Percentiles rank a stretch among this genome's conserved stretches.
These are phyloP conservation scores for Penicillium parvum DNA, from an alignment of 495 filamentous ascomycete genomes.

Conservation along the genomic window DNA sequence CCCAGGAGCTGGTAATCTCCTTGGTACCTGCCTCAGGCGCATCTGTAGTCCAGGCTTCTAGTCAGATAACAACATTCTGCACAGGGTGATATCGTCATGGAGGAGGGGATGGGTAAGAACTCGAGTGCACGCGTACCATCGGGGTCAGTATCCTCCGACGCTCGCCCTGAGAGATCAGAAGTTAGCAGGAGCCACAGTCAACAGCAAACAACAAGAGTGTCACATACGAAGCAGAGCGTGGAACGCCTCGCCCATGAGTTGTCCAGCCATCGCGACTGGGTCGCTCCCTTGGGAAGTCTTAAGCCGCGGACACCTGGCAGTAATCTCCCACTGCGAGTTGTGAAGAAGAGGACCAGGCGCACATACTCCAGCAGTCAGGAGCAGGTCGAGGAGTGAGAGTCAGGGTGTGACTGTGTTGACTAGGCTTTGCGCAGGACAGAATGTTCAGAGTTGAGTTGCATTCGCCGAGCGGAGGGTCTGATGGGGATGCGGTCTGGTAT, in stretches of 20 bases:
- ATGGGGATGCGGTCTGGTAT: conserved; percentile 12
- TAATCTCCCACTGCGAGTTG: conserved; percentile 30
- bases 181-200: conserved; percentile 14
- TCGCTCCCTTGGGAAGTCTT: conserved; percentile 23
- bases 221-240: conserved; percentile 41
- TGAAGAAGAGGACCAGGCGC: conserved; percentile 24
- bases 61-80: conserved; percentile 17
- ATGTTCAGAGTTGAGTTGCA: conserved; percentile 20
- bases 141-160: conserved; percentile 43
- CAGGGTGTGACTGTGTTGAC: conserved; percentile 1
- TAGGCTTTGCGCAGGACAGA: conserved; percentile 2
- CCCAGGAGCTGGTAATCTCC: conserved; percentile 93
- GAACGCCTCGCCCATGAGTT: conserved; percentile 35
- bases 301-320: conserved; percentile 28
- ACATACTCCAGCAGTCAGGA: conserved; percentile 31
- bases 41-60: conserved; percentile 27
- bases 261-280: conserved; percentile 34
- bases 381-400: conserved; percentile 3
- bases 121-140: conserved; percentile 42
- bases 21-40: conserved; percentile 65
- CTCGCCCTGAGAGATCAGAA: conserved; percentile 25
- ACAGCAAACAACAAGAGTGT: neutral
- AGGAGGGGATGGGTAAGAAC: conserved; percentile 6
- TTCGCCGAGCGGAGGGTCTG: conserved; percentile 15
- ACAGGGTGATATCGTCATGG: conserved; percentile 1